Base-by-base conservation (phyloP, 106 monocot genomes). In the Acorus calamus region DNA sequence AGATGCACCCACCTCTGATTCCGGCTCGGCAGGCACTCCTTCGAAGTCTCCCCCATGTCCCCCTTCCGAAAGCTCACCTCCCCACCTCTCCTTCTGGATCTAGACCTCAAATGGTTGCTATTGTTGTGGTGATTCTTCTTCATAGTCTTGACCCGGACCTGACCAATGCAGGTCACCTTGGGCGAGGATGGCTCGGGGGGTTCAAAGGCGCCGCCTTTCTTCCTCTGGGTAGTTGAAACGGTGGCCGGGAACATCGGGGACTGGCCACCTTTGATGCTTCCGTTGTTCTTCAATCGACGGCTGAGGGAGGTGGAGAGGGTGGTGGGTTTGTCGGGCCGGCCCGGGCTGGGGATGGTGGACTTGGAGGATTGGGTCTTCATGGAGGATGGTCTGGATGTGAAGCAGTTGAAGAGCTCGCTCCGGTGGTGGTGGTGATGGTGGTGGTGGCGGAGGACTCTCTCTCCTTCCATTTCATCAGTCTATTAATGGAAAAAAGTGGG, bases 141-240 rank as follows among this genome's bases (percentile, higher is more conserved):
- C 56, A 69, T 71, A 7, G 69, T 53, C 61, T 69, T 88, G 8
- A 91, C 91, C 51, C 88, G 70, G 2, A 98, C 96, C 61, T 98
- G 96, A 10, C 96, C 96, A 52, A 98, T 98, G 91, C 96, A 98
- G 8, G 96, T 98, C 8, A 98, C 96, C 66, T 98, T 98, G 5
- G 96, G 96, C 3, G 96, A 98, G 2, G 87, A 82, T 1, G 96
- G 96, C 74, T 98, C 96, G 8, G 80, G 80, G 0, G 90, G 65
- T 63, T 87, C 96, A 56, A 85, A 78, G 2, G 80, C 64, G 57
- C 57, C 58, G 53, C 78, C 76, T 47, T 80, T 85, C 55, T 73
- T 72, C 54, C 79, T 55, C 44, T 77, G 53, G 47, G 5, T 78
- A 68, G 46, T 60, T 44, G 49, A 63, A 61, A 53, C 57, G 42